Evolutionary conservation across 2,329 filamentous ascomycete species (phyloP).

Genomic region (Penicillium sp.): DNA sequence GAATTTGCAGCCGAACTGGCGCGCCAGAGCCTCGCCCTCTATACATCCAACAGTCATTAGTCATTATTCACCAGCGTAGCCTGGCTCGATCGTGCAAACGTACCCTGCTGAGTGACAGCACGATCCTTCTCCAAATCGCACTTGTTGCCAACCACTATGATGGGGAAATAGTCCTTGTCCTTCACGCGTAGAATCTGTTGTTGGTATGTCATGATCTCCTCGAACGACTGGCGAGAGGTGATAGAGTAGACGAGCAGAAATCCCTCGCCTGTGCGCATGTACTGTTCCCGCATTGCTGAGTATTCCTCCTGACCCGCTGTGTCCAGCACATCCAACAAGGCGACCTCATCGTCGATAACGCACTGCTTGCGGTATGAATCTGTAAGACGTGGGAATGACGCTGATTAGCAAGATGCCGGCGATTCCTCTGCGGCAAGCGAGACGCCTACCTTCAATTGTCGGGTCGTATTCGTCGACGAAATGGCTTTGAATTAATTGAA

Average conservation of each 20-base stretch:
- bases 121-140: conserved; percentile 94
- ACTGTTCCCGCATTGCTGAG: conserved; percentile 98
- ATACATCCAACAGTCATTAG: conserved; percentile 15
- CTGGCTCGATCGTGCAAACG: conserved; percentile 22
- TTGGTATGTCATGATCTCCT: conserved; percentile 98
- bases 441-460: conserved; percentile 78
- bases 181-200: conserved; percentile 98
- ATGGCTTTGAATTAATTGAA: conserved; percentile 91
- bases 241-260: conserved; percentile 98
- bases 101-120: conserved; percentile 89
- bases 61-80: not conserved
- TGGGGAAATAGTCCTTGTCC: conserved; percentile 99
- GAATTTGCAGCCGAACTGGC: conserved; percentile 92
- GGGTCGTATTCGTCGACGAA: conserved; percentile 99
- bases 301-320: conserved; percentile 99
- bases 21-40: conserved; percentile 88
- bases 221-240: conserved; percentile 93
- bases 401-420: conserved; percentile 3
- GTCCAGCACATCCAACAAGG: conserved; percentile 94
- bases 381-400: conserved; percentile 39
- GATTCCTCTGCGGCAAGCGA: too few species aligned
- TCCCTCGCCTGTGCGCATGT: conserved; percentile 98
- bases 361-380: conserved; percentile 99
- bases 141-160: conserved; percentile 99
- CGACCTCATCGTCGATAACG: conserved; percentile 96